A percentile compares a stretch with the other conserved stretches of the same genome.
phyloP scores from a whole-genome alignment of 2,329 filamentous ascomycete genomes.

The Fusarium beomiforme region DNA sequence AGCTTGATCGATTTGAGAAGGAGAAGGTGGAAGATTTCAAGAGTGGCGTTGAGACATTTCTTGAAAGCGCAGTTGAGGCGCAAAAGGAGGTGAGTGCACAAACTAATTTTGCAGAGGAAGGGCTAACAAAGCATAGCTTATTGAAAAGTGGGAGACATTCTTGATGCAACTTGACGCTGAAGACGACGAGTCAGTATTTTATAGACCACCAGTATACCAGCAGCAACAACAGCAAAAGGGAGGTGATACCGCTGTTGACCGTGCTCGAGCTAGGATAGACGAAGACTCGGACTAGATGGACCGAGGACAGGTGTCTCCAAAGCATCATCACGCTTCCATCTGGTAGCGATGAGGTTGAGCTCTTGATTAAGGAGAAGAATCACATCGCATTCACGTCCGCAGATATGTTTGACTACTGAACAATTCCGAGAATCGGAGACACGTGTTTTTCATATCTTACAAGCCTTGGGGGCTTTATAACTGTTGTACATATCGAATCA shows the following conservation, averaged over 20 bases:
- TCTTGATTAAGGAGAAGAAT: slow-evolving; percentile 12
- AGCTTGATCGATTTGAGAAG: slow-evolving; percentile 92
- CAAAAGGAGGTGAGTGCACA: slow-evolving; percentile 86
- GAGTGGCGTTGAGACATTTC: slow-evolving; percentile 94
- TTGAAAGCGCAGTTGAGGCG: slow-evolving; percentile 96
- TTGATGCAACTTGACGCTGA: slow-evolving; percentile 95
- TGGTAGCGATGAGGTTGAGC: slow-evolving; percentile 11
- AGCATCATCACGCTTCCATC: slow-evolving; percentile 23
- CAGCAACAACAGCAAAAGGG: slow-evolving; percentile 59
- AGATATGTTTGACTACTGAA: slow-evolving; percentile 33
- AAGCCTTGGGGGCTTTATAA: slow-evolving; percentile 45
- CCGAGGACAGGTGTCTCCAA: not conserved
- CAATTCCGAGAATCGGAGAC: slow-evolving; percentile 40
- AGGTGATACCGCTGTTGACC: slow-evolving; percentile 69
- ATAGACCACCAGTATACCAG: slow-evolving; percentile 69
- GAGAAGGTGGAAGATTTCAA: slow-evolving; percentile 99
- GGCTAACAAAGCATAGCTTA: slow-evolving; percentile 57
- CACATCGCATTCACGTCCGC: slow-evolving; percentile 14
- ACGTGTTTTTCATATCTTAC: slow-evolving; percentile 49
- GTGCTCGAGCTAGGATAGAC: slow-evolving; percentile 67
- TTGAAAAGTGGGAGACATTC: slow-evolving; percentile 98
- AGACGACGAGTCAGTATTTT: slow-evolving; percentile 79
- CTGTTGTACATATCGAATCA: slow-evolving; percentile 50
- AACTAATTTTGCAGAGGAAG: no score
- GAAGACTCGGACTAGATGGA: slow-evolving; percentile 66